Conservation (phyloP, 371 early-diverging fungal genomes). For the Rhizopus delemar region DNA sequence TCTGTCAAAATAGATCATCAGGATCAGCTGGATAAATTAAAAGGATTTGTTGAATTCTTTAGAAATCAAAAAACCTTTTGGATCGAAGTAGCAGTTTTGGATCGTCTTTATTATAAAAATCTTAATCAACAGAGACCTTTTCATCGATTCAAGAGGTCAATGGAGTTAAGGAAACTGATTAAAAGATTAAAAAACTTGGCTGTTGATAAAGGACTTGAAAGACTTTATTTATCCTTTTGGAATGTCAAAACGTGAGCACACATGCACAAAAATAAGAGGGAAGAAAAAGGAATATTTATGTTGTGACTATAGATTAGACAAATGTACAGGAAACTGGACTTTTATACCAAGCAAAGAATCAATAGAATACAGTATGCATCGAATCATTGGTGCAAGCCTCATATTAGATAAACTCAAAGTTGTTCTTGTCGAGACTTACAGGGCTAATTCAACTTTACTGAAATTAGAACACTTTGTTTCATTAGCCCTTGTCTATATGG, state of each 20-base stretch:
- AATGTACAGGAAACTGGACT: slow-evolving; percentile 30
- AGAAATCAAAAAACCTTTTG: slow-evolving; percentile 32
- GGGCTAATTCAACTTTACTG: slow-evolving; percentile 38
- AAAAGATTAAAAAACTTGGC: slow-evolving; percentile 36
- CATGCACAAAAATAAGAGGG: not conserved
- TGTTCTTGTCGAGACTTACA: slow-evolving; percentile 30
- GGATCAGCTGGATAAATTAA: slow-evolving; percentile 19
- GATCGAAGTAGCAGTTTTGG: slow-evolving; percentile 38
- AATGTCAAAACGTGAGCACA: slow-evolving; percentile 31
- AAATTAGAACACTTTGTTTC: slow-evolving; percentile 43
- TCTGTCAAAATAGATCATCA: slow-evolving; percentile 29
- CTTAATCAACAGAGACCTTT: slow-evolving; percentile 43
- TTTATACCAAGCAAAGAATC: slow-evolving; percentile 42
- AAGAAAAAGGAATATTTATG: not conserved
- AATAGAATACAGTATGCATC: slow-evolving; percentile 42
- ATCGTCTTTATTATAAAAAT: slow-evolving; percentile 39
- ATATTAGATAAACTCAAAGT: slow-evolving; percentile 42
- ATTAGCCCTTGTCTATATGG: slow-evolving; percentile 39
- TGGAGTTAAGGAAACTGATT: slow-evolving; percentile 29
- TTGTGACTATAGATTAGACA: slow-evolving; percentile 19
- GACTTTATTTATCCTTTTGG: slow-evolving; percentile 39
- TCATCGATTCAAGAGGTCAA: slow-evolving; percentile 36
- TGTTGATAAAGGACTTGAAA: slow-evolving; percentile 30
- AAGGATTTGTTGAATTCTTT: slow-evolving; percentile 17
- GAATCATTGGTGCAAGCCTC: slow-evolving; percentile 35